These are phyloP conservation scores for Fraxinus latifolia DNA, from an alignment of 305 asterid genomes.

Conservation along the genomic window DNA sequence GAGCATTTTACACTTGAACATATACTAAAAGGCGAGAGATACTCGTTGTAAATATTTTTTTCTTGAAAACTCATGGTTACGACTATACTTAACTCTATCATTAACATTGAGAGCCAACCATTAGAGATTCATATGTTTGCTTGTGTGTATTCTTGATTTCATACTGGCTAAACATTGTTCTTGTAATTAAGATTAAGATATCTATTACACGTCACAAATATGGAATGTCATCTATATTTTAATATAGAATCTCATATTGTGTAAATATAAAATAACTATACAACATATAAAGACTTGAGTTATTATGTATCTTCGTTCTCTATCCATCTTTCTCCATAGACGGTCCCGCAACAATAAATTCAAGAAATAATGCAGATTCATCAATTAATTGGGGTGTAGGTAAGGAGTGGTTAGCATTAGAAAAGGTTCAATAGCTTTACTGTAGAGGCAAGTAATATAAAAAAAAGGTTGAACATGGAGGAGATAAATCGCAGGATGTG, in stretches of 20 bases:
- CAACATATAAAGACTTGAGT: background rate
- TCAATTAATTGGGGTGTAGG: background rate
- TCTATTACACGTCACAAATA: background rate
- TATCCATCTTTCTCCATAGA: background rate
- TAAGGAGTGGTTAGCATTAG: background rate
- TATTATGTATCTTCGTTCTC: background rate
- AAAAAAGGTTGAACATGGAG: background rate
- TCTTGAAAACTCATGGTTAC: background rate
- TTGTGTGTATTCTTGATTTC: background rate
- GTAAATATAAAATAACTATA: no score
- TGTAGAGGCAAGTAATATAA: background rate
- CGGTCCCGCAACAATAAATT: background rate
- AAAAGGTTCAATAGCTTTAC: constrained; percentile 17
- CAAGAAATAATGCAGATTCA: background rate
- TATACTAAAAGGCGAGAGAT: background rate
- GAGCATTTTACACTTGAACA: background rate
- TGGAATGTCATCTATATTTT: background rate
- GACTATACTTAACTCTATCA: background rate
- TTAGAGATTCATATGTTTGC: background rate
- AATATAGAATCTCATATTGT: background rate
- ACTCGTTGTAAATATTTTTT: no score
- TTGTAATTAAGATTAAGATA: background rate
- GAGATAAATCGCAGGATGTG: no score
- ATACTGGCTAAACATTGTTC: background rate
- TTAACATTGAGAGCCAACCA: background rate